Evolutionary conservation across 2,329 filamentous ascomycete genomes (phyloP), one percentile per base, ranked within the genome.

Genomic region (Colletotrichum sp.): DNA sequence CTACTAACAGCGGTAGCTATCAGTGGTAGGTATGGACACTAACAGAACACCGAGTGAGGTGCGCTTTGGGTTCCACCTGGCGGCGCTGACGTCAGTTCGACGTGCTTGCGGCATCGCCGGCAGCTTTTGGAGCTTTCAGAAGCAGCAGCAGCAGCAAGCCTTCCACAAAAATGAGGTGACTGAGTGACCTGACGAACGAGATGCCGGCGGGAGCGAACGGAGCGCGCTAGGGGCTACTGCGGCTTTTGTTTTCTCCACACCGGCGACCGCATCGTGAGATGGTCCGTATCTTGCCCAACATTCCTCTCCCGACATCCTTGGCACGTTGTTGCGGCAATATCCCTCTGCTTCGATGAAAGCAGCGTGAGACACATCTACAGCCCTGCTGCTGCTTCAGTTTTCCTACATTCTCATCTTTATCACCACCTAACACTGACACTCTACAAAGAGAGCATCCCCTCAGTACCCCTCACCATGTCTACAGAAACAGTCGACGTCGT

Each of bases 401-500:
- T 32, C 30, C 30, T n/a, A 15, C 44, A 2, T n/a, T 30, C 16
- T 60, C 30, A 63, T 22, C 59, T 34, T 34, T 15, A n/a, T 63
- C 59, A 63, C 3, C 27, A 22, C 32, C 4, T 3, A n/a, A 0
- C n/a, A 22, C 30, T 16, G n/a, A 25, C 19, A 16, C 0, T 59
- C 44, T n/a, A 0, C n/a, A 5, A 52, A 52, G 44, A 5, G 2
- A 28, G 13, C 0, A 19, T 16, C 1, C 6, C n/a, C 1, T 52
- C 4, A 9, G 3, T 44, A 25, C 68, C 55, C 57, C 27, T 27
- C 36, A 48, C 57, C 44, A 77, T 76, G 75, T 66, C 72, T 1
- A 74, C 72, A 25, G 81, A 82, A 68, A 82, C 81, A 4, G 80
- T 81, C 34, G 76, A 82, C 70, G 73, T 82, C 65, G 79, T 81